Evolutionary conservation across 2,329 filamentous ascomycete species (phyloP).

Genomic region (Neonectria punicea): DNA sequence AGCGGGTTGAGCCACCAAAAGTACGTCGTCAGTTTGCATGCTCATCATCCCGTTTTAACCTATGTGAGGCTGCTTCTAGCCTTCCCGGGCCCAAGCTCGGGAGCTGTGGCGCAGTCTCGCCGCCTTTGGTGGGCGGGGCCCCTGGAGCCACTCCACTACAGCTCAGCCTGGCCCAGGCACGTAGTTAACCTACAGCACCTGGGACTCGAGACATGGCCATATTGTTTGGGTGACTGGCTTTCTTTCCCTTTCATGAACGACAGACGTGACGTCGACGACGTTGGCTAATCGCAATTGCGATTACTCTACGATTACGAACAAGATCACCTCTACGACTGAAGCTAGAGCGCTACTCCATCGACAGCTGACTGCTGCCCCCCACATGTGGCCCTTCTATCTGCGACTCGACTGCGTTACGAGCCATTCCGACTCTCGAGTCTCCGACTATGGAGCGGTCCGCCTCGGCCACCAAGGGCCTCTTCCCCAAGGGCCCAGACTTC

Average conservation of each 20-base stretch:
- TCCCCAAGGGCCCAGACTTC: conserved; percentile 83
- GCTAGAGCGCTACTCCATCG: conserved; percentile 6
- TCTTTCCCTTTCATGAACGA: conserved; percentile 28
- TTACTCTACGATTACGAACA: neutral
- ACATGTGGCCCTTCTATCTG: conserved; percentile 46
- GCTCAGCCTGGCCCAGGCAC: conserved; percentile 27
- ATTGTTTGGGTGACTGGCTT: conserved; percentile 1
- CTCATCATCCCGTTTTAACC: conserved; percentile 2
- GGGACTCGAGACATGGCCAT: conserved; percentile 27
- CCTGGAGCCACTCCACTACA: conserved; percentile 3
- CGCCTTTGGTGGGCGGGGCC: conserved; percentile 24
- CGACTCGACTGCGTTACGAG: conserved; percentile 34
- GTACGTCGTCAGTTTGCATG: neutral
- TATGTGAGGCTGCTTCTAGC: conserved; percentile 16
- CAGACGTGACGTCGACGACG: conserved; percentile 28
- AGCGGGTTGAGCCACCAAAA: conserved; percentile 21
- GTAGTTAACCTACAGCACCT: conserved; percentile 1
- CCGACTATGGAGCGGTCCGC: conserved; percentile 56
- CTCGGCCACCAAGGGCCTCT: conserved; percentile 71
- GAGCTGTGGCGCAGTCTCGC: conserved; percentile 39
- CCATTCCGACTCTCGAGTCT: conserved; percentile 31
- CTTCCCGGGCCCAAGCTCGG: conserved; percentile 15
- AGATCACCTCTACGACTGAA: neutral
- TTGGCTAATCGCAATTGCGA: conserved; percentile 26
- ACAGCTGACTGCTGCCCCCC: conserved; percentile 29